Base-by-base conservation (phyloP, 495 filamentous ascomycete species). In the Annulohypoxylon moriforme region DNA sequence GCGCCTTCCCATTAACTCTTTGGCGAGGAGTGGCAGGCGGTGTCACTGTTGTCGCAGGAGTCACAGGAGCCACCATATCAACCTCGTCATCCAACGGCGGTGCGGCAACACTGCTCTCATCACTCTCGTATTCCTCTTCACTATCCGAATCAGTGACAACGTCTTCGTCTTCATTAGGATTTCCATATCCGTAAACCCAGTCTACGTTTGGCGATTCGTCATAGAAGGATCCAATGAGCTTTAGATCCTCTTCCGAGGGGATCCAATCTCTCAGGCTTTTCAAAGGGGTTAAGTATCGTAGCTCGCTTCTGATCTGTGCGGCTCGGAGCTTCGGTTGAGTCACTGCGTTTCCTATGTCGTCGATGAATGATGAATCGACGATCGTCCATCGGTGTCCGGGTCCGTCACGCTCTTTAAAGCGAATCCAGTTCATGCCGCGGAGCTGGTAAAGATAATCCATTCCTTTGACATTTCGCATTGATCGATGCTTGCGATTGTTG, bases 361-460 rank as follows among this genome's bases (percentile, higher is more conserved):
- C 70, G 1, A 64, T 7, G 14, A 82, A 84, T 0, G 77, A 75
- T 69, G 67, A 77, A 36, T 85, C 82, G 1, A 68, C 31, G 2
- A 83, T 68, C 0, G 7, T 0, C 5, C 34, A 50, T 1, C 67
- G 46, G 1, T 47, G 13, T 0, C 57, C 8, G 0, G n/a, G n/a
- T n/a, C 69, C 64, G 29, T 76, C 22, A 0, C 72, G 47, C 31
- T 83, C 82, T 22, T 80, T 79, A 29, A 80, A 81, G 0, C 73
- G 72, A 1, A 83, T 63, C 65, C 65, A 77, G 0, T 67, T 60
- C 60, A 85, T 68, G 1, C 81, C 82, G 2, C 83, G 80, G 0
- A 84, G 77, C 18, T 74, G 46, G 36, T 74, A 75, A 14, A 85
- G 53, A 24, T 70, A 80, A 33, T 85, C 81, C 7, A 84, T 71